A percentile compares a stretch with the other conserved stretches of the same genome.
These are phyloP conservation scores for Coemansia sp. DNA, from an alignment of 192 early-diverging fungal genomes.

Conservation along the genomic window DNA sequence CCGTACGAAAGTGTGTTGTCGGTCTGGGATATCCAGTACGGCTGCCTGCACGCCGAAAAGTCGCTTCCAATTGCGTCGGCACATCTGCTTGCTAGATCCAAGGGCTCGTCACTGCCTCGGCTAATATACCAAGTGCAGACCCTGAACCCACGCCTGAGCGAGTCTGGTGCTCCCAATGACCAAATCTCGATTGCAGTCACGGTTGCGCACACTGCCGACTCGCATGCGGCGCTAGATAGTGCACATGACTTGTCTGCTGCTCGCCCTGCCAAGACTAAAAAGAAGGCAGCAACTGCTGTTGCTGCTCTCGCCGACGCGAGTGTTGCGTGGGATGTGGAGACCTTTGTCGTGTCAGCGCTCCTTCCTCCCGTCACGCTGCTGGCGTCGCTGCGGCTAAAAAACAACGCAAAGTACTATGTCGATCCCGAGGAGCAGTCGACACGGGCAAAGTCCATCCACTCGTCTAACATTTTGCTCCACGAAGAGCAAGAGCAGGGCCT, in stretches of 20 bases:
- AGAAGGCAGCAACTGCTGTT: not conserved
- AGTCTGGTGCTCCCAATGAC: constrained; percentile 35
- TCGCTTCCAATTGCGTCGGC: constrained; percentile 25
- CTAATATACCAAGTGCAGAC: constrained; percentile 51
- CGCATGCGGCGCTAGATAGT: constrained; percentile 35
- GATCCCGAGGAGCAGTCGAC: constrained; percentile 46
- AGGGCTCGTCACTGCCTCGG: constrained; percentile 28
- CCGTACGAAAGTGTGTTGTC: constrained; percentile 53
- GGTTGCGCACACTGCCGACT: constrained; percentile 37
- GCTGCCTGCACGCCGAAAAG: constrained; percentile 53
- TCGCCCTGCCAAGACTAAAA: constrained; percentile 3
- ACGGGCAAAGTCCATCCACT: constrained; percentile 34
- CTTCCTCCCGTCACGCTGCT: constrained; percentile 51
- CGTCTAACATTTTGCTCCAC: constrained; percentile 54
- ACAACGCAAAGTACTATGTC: constrained; percentile 55
- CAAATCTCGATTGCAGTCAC: constrained; percentile 50
- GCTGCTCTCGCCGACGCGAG: not conserved
- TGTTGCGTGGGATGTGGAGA: constrained; percentile 41
- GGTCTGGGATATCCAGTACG: constrained; percentile 57
- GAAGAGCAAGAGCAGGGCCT: constrained; percentile 58
- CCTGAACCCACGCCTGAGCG: constrained; percentile 38
- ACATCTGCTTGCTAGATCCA: constrained; percentile 27
- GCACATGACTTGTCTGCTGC: not conserved
- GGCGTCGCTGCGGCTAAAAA: constrained; percentile 51
- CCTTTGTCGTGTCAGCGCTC: constrained; percentile 42